These are phyloP conservation scores for Shiraia sp. DNA, from an alignment of 2,329 filamentous ascomycete genomes.

Conservation along the genomic window DNA sequence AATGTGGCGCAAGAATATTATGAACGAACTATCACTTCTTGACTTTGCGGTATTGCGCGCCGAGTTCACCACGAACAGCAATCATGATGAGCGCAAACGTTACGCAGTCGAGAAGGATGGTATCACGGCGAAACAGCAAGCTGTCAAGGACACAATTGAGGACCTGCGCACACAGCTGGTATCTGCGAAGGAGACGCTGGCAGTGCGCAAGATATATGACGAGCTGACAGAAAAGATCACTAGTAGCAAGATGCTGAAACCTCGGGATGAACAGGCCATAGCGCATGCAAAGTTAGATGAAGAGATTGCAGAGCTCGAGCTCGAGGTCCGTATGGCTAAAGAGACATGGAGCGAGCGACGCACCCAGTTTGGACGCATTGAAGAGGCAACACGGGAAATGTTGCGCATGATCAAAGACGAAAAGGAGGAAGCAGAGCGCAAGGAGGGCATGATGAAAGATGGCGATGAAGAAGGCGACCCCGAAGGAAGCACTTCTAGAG, in stretches of 20 bases:
- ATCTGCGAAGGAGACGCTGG: slow-evolving; percentile 65
- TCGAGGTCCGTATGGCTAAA: slow-evolving; percentile 79
- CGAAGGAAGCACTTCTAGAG: slow-evolving; percentile 44
- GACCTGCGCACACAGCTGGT: slow-evolving; percentile 75
- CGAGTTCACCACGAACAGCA: slow-evolving; percentile 83
- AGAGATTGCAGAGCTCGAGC: slow-evolving; percentile 85
- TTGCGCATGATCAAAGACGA: slow-evolving; percentile 87
- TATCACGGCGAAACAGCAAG: slow-evolving; percentile 77
- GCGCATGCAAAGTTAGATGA: slow-evolving; percentile 81
- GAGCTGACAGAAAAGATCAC: slow-evolving; percentile 86
- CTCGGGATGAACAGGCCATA: slow-evolving; percentile 79
- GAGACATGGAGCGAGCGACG: slow-evolving; percentile 82
- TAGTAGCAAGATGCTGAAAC: slow-evolving; percentile 74
- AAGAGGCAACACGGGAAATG: slow-evolving; percentile 88
- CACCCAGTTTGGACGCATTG: slow-evolving; percentile 85
- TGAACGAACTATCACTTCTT: slow-evolving; percentile 86
- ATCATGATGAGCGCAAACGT: slow-evolving; percentile 78
- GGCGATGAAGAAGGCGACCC: slow-evolving; percentile 47
- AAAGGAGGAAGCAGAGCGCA: slow-evolving; percentile 88
- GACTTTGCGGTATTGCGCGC: slow-evolving; percentile 85
- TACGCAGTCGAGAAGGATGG: slow-evolving; percentile 80
- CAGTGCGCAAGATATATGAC: slow-evolving; percentile 83
- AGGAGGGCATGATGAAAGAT: slow-evolving; percentile 66
- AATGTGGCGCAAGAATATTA: slow-evolving; percentile 80
- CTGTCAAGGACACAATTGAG: slow-evolving; percentile 74